Evolutionary conservation across 345 rosid genomes (phyloP).

Genomic region (Eucalyptus regnans): DNA sequence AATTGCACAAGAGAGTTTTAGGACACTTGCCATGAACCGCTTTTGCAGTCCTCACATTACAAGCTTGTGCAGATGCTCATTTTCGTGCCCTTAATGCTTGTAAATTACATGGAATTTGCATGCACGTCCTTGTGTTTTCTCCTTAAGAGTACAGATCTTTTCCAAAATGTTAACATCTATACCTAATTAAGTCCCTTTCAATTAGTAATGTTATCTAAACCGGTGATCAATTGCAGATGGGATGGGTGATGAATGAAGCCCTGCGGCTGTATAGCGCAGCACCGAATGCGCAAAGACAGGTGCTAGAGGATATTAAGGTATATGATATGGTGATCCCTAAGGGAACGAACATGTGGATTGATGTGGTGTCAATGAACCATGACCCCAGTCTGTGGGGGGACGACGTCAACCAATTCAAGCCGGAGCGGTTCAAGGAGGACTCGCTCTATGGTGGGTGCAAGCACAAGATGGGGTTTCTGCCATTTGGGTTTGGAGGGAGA

Average conservation of each 20-base stretch:
- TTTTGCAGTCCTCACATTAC: neutral
- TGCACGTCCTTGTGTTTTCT: neutral
- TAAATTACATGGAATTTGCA: neutral
- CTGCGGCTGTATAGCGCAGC: conserved; percentile 3
- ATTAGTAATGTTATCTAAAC: neutral
- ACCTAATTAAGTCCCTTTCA: neutral
- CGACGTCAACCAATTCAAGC: conserved; percentile 3
- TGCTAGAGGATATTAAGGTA: neutral
- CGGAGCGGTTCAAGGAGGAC: conserved; percentile 1
- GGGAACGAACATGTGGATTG: conserved; percentile 3
- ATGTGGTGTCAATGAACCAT: conserved; percentile 1
- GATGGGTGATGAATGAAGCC: conserved; percentile 3
- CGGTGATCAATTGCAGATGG: neutral
- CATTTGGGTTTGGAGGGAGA: conserved; percentile 7
- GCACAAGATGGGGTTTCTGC: conserved; percentile 7
- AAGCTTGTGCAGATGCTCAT: neutral
- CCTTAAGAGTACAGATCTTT: neutral
- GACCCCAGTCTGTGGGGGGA: conserved; percentile 3
- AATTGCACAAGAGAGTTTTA: too few species aligned
- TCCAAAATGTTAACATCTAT: neutral
- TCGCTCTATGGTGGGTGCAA: conserved; percentile 1
- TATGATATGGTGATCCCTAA: neutral
- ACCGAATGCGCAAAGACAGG: neutral
- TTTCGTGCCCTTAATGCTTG: neutral
- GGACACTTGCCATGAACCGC: neutral